phyloP scores from a whole-genome alignment of 2,329 filamentous ascomycete genomes.

The Clarireedia monteithiana region DNA sequence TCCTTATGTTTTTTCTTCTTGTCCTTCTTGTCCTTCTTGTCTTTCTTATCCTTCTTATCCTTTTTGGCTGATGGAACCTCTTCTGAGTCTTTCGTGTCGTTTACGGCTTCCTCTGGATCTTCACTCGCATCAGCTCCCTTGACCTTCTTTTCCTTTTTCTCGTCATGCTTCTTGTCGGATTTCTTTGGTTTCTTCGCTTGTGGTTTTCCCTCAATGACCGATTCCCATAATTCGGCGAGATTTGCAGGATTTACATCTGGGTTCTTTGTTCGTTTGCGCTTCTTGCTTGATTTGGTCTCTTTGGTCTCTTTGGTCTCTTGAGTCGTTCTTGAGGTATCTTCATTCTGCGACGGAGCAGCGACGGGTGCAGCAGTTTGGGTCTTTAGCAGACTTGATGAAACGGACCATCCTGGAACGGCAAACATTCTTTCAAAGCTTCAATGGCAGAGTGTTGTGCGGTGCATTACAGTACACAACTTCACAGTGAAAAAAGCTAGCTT shows the following conservation, averaged over 20 bases:
- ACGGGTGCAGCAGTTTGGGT: conserved; percentile 41
- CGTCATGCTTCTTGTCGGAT: conserved; percentile 10
- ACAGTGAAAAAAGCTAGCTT: too few species aligned
- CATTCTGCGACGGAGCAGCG: not conserved
- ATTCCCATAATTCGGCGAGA: conserved; percentile 70
- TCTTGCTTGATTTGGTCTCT: conserved; percentile 34
- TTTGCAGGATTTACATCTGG: conserved; percentile 58
- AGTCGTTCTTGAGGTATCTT: conserved; percentile 16
- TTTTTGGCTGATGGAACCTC: conserved; percentile 15
- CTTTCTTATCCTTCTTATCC: conserved; percentile 29
- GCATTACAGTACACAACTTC: too few species aligned
- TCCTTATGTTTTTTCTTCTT: conserved; percentile 20
- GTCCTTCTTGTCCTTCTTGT: conserved; percentile 29
- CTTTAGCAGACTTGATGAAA: conserved; percentile 65
- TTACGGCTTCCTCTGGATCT: conserved; percentile 8
- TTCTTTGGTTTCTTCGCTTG: conserved; percentile 22
- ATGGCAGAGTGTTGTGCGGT: not conserved
- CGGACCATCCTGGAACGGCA: conserved; percentile 85
- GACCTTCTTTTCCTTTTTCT: conserved; percentile 24
- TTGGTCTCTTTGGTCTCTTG: conserved; percentile 22
- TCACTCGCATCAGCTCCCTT: conserved; percentile 25
- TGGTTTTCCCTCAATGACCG: conserved; percentile 62
- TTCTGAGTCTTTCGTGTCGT: conserved; percentile 8
- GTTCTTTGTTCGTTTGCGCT: conserved; percentile 47
- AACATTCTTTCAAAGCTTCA: conserved; percentile 56